Conservation (phyloP, 805 yeast species). For the Yarrowia sp. region DNA sequence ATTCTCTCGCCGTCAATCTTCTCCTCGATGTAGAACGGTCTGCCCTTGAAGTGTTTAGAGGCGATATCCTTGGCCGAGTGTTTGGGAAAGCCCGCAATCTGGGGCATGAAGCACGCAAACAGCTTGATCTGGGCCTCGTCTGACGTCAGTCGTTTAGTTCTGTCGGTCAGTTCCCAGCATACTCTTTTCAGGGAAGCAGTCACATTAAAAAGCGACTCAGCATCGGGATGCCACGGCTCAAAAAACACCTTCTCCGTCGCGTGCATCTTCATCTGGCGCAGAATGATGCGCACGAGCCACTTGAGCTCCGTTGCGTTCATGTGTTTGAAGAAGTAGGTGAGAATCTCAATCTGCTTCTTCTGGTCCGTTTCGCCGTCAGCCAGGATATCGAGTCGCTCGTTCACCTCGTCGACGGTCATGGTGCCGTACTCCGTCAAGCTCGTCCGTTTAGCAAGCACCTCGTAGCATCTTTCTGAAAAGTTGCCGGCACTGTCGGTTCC, state of each 20-base stretch:
- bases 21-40: slow-evolving; percentile 74
- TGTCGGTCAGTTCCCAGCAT: slow-evolving; percentile 57
- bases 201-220: slow-evolving; percentile 58
- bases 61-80: slow-evolving; percentile 52
- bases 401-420: slow-evolving; percentile 51
- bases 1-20: slow-evolving; percentile 93
- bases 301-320: slow-evolving; percentile 62
- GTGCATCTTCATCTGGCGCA: slow-evolving; percentile 50
- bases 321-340: slow-evolving; percentile 51
- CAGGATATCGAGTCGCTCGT: slow-evolving; percentile 47
- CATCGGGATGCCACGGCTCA: slow-evolving; percentile 74
- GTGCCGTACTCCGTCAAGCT: slow-evolving; percentile 40
- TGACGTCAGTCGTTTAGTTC: slow-evolving; percentile 44
- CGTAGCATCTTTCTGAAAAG: slow-evolving; percentile 50
- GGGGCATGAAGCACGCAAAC: slow-evolving; percentile 68
- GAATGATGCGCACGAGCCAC: slow-evolving; percentile 65
- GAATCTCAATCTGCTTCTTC: slow-evolving; percentile 44
- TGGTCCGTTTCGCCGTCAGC: slow-evolving; percentile 39
- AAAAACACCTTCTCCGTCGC: slow-evolving; percentile 60
- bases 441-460: slow-evolving; percentile 52
- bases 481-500: slow-evolving; percentile 46
- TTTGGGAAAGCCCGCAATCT: slow-evolving; percentile 59
- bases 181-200: slow-evolving; percentile 63
- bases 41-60: slow-evolving; percentile 42
- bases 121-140: slow-evolving; percentile 46